phyloP scores from a whole-genome alignment of 169 alveolate species.

The Ichthyophthirius multifiliis region DNA sequence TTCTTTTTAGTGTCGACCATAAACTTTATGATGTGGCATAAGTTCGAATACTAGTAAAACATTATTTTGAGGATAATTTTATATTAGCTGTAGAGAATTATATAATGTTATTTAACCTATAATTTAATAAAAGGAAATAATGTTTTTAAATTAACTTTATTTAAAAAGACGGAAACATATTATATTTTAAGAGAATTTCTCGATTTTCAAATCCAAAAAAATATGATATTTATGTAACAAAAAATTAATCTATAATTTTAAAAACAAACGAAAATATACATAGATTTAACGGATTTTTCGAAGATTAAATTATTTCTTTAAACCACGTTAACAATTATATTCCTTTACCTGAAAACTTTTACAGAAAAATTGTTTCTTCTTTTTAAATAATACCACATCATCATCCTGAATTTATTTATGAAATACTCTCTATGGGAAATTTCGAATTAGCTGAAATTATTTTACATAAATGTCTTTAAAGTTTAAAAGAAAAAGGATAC shows the following conservation, averaged over 20 bases:
- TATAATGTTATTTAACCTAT: not conserved
- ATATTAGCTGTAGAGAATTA: not conserved
- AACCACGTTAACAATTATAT: not conserved
- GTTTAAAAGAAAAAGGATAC: not conserved
- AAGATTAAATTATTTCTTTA: not conserved
- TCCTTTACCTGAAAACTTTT: not conserved
- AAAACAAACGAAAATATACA: not conserved
- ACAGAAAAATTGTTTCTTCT: constrained; percentile 3
- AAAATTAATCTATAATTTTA: not conserved
- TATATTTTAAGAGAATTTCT: not conserved
- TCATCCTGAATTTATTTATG: constrained; percentile 7
- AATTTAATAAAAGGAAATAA: not conserved
- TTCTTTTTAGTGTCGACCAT: not conserved
- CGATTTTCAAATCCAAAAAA: not conserved
- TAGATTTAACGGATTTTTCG: not conserved
- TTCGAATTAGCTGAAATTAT: not conserved
- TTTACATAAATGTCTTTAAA: not conserved
- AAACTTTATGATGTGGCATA: not conserved
- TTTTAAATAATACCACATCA: constrained; percentile 1
- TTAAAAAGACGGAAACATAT: not conserved
- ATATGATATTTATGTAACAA: not conserved
- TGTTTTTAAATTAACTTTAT: not conserved
- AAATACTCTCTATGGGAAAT: not conserved
- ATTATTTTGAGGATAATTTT: constrained; percentile 3
- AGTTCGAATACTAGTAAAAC: not conserved